Evolutionary conservation across 306 rosid species (phyloP).

Genomic region (Cyclanthera cordifolia): DNA sequence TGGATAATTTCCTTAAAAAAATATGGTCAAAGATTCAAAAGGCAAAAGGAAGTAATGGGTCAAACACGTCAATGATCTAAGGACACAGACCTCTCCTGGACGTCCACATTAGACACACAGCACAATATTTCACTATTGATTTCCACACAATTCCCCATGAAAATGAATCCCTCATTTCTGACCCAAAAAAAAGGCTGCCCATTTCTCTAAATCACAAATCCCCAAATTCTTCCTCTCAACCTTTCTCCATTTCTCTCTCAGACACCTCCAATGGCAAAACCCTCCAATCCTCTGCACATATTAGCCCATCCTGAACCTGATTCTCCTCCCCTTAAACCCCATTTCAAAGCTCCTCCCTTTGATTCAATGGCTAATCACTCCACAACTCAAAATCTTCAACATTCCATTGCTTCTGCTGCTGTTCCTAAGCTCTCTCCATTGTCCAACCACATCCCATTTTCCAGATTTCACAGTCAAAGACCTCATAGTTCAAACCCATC

Average conservation of each 20-base stretch:
- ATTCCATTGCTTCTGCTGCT: neutral
- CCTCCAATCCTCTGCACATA: neutral
- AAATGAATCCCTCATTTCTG: neutral
- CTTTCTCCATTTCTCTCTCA: neutral
- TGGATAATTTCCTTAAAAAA: too few relatives aligned
- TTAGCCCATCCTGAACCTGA: conserved; percentile 7
- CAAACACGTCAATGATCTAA: too few relatives aligned
- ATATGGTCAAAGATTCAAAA: too few relatives aligned
- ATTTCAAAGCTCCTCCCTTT: neutral
- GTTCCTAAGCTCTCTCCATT: neutral
- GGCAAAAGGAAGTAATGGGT: too few relatives aligned
- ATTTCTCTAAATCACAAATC: neutral
- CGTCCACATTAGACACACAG: neutral
- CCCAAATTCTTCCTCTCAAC: neutral
- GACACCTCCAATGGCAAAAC: conserved; percentile 6
- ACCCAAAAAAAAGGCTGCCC: neutral
- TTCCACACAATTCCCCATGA: neutral
- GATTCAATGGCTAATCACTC: neutral
- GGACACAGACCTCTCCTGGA: too few relatives aligned
- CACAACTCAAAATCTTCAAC: neutral
- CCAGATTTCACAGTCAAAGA: neutral
- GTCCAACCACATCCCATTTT: conserved; percentile 1
- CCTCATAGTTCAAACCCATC: too few relatives aligned
- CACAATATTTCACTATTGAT: neutral
- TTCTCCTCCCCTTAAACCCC: neutral